phyloP scores from a whole-genome alignment of 2,329 filamentous ascomycete genomes.

The Bimuria novae-zelandiae region DNA sequence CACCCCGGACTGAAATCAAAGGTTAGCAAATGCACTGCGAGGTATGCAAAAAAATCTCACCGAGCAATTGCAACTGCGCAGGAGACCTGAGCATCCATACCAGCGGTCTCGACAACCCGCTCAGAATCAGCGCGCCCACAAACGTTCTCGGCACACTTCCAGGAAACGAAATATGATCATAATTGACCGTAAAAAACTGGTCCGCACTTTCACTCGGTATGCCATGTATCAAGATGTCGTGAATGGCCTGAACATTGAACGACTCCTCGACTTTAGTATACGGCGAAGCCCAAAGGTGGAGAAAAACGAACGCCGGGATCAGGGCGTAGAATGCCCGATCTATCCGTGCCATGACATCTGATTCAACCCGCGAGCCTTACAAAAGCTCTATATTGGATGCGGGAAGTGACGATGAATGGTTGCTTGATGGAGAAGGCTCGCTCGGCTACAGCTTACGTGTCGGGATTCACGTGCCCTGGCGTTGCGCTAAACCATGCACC shows the following conservation, averaged over 20 bases:
- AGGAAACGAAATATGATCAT: slow-evolving; percentile 90
- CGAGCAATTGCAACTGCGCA: slow-evolving; percentile 61
- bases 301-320: slow-evolving; percentile 46
- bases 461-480: slow-evolving; percentile 31
- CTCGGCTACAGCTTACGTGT: slow-evolving; percentile 6
- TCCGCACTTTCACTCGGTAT: slow-evolving; percentile 64
- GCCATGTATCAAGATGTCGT: slow-evolving; percentile 85
- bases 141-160: slow-evolving; percentile 93
- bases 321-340: slow-evolving; percentile 36
- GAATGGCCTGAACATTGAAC: slow-evolving; percentile 92
- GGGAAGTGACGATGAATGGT: neutral
- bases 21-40: neutral
- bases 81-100: slow-evolving; percentile 61
- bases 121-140: slow-evolving; percentile 76
- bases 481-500: slow-evolving; percentile 15
- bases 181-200: slow-evolving; percentile 63
- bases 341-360: slow-evolving; percentile 27
- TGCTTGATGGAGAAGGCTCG: neutral
- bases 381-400: neutral
- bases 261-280: slow-evolving; percentile 99
- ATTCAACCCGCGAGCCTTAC: neutral
- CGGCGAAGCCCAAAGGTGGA: slow-evolving; percentile 76
- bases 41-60: slow-evolving; percentile 42
- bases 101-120: slow-evolving; percentile 71
- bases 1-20: slow-evolving; percentile 63